Conservation (phyloP, 169 alveolate genomes). For the Plasmodium reichenowi region DNA sequence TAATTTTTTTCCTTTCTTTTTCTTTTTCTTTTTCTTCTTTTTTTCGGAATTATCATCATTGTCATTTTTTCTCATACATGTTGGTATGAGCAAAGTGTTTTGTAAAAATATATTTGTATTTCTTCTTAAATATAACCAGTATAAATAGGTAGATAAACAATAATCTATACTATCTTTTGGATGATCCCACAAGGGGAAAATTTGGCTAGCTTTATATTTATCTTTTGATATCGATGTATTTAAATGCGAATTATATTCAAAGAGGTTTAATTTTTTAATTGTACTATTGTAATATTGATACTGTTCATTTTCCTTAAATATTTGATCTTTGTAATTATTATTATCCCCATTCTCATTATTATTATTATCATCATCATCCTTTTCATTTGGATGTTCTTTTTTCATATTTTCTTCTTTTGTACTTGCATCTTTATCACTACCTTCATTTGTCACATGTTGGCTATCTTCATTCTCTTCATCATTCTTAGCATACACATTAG, state of each 20-base stretch:
- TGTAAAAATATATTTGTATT: slow-evolving; percentile 89
- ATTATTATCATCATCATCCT: background rate
- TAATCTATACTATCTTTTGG: slow-evolving; percentile 90
- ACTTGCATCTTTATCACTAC: background rate
- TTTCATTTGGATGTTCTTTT: slow-evolving; percentile 14
- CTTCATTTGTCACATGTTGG: background rate
- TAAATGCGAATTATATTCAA: slow-evolving; percentile 66
- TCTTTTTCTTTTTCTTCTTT: slow-evolving; percentile 21
- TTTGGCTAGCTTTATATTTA: slow-evolving; percentile 62
- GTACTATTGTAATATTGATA: slow-evolving; percentile 26
- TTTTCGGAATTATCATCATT: background rate
- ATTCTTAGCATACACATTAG: background rate
- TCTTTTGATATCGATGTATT: slow-evolving; percentile 66
- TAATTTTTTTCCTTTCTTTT: slow-evolving; percentile 1
- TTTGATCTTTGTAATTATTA: slow-evolving; percentile 1
- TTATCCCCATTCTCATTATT: slow-evolving; percentile 4
- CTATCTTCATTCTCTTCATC: slow-evolving; percentile 1
- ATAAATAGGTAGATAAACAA: slow-evolving; percentile 90
- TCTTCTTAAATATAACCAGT: slow-evolving; percentile 90
- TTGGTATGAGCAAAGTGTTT: slow-evolving; percentile 86
- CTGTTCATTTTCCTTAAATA: slow-evolving; percentile 6
- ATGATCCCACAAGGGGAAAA: slow-evolving; percentile 90
- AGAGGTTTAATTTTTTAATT: slow-evolving; percentile 19
- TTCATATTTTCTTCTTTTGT: slow-evolving; percentile 17
- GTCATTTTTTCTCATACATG: slow-evolving; percentile 74